phyloP scores from a whole-genome alignment of 2,329 filamentous ascomycete genomes.

The Exophiala oligosperma region DNA sequence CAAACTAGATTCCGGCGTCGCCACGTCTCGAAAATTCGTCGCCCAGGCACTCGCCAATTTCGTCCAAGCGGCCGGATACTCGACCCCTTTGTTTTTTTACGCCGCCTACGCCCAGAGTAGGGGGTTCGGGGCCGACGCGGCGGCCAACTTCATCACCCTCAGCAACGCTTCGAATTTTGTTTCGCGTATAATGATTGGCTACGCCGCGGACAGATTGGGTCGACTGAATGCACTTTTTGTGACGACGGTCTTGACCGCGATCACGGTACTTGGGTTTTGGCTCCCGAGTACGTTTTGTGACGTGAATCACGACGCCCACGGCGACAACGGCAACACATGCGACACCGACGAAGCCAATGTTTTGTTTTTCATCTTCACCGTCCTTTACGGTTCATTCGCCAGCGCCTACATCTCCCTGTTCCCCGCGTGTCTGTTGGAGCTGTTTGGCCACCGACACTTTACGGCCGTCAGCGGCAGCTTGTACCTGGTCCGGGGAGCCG shows the following conservation, averaged over 20 bases:
- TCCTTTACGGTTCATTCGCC: constrained; percentile 38
- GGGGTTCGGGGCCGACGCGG: constrained; percentile 36
- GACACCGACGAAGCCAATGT: too few relatives aligned
- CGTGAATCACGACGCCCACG: too few relatives aligned
- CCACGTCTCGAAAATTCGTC: constrained; percentile 35
- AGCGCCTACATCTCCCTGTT: constrained; percentile 41
- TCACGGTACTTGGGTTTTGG: not conserved
- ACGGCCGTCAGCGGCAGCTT: not conserved
- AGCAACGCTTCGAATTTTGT: constrained; percentile 32
- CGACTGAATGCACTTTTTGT: constrained; percentile 39
- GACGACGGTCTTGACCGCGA: constrained; percentile 19
- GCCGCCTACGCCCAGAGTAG: constrained; percentile 38
- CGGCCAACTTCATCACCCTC: constrained; percentile 37
- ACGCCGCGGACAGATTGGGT: constrained; percentile 39
- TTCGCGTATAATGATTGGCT: constrained; percentile 38
- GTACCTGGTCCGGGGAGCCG: not conserved
- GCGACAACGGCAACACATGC: too few relatives aligned
- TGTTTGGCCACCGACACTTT: not conserved
- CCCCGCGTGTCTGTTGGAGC: constrained; percentile 33
- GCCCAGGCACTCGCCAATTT: constrained; percentile 34
- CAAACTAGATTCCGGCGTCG: constrained; percentile 21
- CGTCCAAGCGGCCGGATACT: constrained; percentile 40
- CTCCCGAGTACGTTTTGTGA: not conserved
- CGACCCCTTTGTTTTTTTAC: constrained; percentile 40
- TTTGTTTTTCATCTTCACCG: constrained; percentile 27